Evolutionary conservation across 2,329 filamentous ascomycete species (phyloP).

Genomic region (Emergomyces africanus): DNA sequence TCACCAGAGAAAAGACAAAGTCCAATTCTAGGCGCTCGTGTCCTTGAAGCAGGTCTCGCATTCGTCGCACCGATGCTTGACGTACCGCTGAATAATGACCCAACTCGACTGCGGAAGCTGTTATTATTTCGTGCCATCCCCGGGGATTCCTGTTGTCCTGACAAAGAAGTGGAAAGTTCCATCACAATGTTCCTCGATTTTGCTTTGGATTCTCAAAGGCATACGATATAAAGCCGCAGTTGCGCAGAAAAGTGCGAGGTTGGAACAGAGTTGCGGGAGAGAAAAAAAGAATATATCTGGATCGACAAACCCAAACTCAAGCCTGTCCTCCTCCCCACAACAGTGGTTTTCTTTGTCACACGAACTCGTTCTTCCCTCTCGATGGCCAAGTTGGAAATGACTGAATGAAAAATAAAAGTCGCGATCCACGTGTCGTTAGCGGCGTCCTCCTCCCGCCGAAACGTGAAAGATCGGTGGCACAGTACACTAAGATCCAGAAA

Average conservation of each 20-base stretch:
- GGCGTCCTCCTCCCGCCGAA: not conserved
- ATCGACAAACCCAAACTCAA: not conserved
- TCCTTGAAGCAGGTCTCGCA: not conserved
- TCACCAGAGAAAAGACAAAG: constrained; percentile 2
- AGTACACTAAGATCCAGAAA: not conserved
- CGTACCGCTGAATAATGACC: constrained; percentile 2
- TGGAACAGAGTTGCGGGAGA: not conserved
- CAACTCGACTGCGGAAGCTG: constrained; percentile 1
- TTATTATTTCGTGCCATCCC: not conserved
- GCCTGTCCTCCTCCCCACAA: not conserved
- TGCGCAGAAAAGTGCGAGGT: not conserved
- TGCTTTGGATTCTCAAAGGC: not conserved
- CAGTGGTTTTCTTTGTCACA: not conserved
- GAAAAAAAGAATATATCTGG: not conserved
- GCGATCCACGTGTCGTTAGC: not conserved
- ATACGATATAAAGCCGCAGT: too few species aligned
- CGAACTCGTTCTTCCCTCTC: not conserved
- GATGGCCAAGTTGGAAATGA: not conserved
- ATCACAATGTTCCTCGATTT: not conserved
- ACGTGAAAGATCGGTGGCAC: not conserved
- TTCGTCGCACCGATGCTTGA: not conserved
- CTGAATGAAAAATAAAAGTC: not conserved
- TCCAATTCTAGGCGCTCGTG: not conserved
- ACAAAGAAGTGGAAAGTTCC: not conserved
- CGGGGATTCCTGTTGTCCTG: not conserved